Evolutionary conservation across 163 green algal species (phyloP).

Genomic region (Coccomyxa subellipsoidea): DNA sequence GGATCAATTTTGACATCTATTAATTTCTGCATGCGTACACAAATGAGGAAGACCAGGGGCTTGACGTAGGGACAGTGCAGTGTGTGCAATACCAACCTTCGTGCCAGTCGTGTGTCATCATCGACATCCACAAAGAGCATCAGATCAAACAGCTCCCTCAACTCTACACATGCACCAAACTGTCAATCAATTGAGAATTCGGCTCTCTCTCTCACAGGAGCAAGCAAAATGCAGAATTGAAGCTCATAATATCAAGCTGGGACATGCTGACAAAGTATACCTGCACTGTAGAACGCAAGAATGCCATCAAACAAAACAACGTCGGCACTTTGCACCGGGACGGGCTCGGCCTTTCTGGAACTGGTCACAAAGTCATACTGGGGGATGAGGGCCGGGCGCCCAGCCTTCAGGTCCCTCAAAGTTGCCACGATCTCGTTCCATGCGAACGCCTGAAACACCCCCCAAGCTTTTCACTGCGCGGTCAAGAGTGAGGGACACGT

Average conservation of each 20-base stretch:
- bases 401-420: conserved; percentile 36
- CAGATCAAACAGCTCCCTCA: conserved; percentile 39
- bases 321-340: not conserved
- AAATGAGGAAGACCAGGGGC: too few species aligned
- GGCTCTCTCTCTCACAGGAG: too few species aligned
- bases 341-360: conserved; percentile 32
- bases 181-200: not conserved
- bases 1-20: conserved; percentile 6
- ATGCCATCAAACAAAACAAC: conserved; percentile 51
- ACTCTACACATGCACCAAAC: conserved; percentile 8
- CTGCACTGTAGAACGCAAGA: conserved; percentile 33
- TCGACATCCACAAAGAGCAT: conserved; percentile 63
- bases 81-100: conserved; percentile 20
- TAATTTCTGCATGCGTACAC: too few species aligned
- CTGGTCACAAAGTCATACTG: conserved; percentile 70
- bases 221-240: not conserved
- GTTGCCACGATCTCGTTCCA: conserved; percentile 44
- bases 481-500: too few species aligned
- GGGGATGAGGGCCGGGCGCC: conserved; percentile 49
- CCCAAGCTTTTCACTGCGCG: not conserved
- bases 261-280: not conserved
- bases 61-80: not conserved
- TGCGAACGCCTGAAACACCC: conserved; percentile 43
- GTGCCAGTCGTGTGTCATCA: conserved; percentile 37
- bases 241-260: not conserved